Conservation (phyloP, 148 eudicot genomes). For the Heliosperma pusillum region DNA sequence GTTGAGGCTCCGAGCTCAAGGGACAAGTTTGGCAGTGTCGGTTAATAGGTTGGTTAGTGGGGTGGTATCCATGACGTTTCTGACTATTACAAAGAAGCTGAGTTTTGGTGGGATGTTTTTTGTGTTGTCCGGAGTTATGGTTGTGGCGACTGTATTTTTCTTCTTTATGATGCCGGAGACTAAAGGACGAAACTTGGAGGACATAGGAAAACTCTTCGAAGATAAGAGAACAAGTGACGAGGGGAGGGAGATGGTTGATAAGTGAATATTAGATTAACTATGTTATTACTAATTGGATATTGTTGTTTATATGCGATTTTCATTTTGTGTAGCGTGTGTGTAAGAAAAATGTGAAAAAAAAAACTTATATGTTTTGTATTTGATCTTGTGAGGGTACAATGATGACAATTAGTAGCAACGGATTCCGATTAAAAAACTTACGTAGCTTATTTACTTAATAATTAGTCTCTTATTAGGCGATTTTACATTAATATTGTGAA, state of each 20-base stretch:
- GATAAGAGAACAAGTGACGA: slow-evolving; percentile 30
- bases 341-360: background rate
- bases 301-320: background rate
- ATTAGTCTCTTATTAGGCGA: no score
- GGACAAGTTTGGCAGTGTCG: slow-evolving; percentile 67
- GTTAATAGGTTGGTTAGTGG: slow-evolving; percentile 88
- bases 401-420: background rate
- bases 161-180: slow-evolving; percentile 81
- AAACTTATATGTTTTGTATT: no score
- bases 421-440: no score
- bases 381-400: background rate
- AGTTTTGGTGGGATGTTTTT: slow-evolving; percentile 80
- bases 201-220: slow-evolving; percentile 50
- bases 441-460: no score
- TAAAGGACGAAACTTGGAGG: slow-evolving; percentile 75
- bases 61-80: slow-evolving; percentile 71
- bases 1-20: slow-evolving; percentile 73
- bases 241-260: slow-evolving; percentile 23
- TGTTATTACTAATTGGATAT: background rate
- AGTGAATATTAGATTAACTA: background rate
- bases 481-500: no score
- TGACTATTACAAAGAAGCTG: slow-evolving; percentile 46
- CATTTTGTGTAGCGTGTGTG: background rate
- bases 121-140: slow-evolving; percentile 62
- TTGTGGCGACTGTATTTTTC: slow-evolving; percentile 47